These are phyloP conservation scores for Nitzschia sp. DNA, from an alignment of 108 stramenopile species.

Conservation along the genomic window DNA sequence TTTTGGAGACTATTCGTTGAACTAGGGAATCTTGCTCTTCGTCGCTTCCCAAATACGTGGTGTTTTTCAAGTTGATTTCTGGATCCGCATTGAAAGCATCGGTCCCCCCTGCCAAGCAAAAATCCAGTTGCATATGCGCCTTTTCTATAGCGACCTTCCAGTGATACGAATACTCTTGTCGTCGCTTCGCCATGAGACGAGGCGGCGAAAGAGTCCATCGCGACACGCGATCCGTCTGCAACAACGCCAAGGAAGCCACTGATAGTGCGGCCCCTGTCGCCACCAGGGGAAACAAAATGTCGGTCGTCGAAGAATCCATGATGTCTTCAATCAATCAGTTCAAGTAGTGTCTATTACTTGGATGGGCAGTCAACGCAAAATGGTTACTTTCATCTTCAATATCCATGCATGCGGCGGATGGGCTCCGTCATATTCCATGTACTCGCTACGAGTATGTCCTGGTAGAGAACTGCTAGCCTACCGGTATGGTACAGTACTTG, in stretches of 20 bases:
- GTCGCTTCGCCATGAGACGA: slow-evolving; percentile 42
- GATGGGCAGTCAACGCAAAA: no score
- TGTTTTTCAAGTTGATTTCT: slow-evolving; percentile 27
- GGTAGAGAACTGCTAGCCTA: no score
- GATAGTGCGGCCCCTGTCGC: slow-evolving; percentile 26
- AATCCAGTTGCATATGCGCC: slow-evolving; percentile 36
- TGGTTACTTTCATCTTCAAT: no score
- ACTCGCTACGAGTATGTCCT: no score
- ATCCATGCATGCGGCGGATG: no score
- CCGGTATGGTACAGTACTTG: no score
- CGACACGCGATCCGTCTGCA: slow-evolving; percentile 44
- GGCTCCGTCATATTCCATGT: no score
- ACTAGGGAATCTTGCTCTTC: slow-evolving; percentile 10
- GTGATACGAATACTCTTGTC: slow-evolving; percentile 33
- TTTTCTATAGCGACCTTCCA: slow-evolving; percentile 44
- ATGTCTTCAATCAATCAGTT: no score
- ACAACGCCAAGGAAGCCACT: slow-evolving; percentile 26
- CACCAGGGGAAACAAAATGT: slow-evolving; percentile 22
- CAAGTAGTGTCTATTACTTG: not conserved
- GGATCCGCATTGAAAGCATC: slow-evolving; percentile 14
- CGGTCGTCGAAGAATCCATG: not conserved
- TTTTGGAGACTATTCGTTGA: slow-evolving; percentile 12
- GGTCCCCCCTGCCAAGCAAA: slow-evolving; percentile 26
- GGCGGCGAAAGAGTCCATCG: slow-evolving; percentile 33
- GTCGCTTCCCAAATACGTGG: slow-evolving; percentile 6